A percentile compares a stretch with the other conserved stretches of the same genome.
phyloP scores from a whole-genome alignment of 306 rosid genomes.

The Cucumis cinereus region DNA sequence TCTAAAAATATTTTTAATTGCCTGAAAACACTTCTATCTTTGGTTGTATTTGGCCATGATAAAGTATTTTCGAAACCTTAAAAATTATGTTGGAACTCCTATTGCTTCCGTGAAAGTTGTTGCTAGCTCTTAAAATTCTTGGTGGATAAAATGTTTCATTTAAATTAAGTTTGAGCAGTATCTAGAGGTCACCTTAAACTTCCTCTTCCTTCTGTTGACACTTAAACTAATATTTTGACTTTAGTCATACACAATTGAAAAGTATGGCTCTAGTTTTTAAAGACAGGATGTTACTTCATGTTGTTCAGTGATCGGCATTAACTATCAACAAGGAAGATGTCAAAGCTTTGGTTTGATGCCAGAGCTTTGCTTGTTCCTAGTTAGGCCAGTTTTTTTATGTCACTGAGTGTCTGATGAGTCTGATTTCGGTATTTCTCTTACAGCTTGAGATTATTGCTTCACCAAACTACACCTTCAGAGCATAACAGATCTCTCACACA shows the following conservation, averaged over 20 bases:
- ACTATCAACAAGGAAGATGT: background rate
- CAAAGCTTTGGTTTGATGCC: background rate
- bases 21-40: background rate
- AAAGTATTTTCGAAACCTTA: background rate
- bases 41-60: background rate
- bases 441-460: conserved; percentile 87
- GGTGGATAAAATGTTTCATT: background rate
- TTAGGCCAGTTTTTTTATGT: background rate
- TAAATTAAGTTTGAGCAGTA: background rate
- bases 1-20: background rate
- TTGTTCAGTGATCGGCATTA: background rate
- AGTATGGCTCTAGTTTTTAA: background rate
- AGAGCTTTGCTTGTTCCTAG: background rate
- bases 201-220: background rate
- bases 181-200: background rate
- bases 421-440: conserved; percentile 20
- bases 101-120: background rate
- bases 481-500: conserved; percentile 30
- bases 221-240: background rate
- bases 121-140: background rate
- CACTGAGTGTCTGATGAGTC: background rate
- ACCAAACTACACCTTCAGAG: conserved; percentile 46
- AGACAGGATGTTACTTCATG: background rate
- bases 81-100: background rate
- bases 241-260: background rate